Percentiles rank a stretch among this genome's conserved stretches.
These are phyloP conservation scores for Astrothelium macrocarpum DNA, from an alignment of 495 filamentous ascomycete species.

Conservation along the genomic window DNA sequence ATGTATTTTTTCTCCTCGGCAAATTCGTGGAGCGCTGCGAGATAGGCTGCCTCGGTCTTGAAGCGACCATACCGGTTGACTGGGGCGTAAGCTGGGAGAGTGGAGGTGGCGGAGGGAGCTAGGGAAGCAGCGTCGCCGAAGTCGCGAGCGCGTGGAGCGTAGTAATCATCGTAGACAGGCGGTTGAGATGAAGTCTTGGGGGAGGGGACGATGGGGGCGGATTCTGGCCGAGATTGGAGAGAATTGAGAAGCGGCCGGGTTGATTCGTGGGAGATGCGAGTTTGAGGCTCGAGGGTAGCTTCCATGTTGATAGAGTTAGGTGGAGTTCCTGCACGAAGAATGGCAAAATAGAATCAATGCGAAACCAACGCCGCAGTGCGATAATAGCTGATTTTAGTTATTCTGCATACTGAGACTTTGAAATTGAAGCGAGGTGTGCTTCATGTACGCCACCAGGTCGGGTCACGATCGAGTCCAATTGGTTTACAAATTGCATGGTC, in stretches of 20 bases:
- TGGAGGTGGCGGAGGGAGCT: neutral
- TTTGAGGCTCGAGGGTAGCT: neutral
- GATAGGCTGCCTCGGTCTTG: constrained; percentile 15
- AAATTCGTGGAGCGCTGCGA: constrained; percentile 16
- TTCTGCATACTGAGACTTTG: neutral
- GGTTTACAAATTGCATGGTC: neutral
- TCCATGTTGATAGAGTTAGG: neutral
- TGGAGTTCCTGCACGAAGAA: too few species aligned
- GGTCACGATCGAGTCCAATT: neutral
- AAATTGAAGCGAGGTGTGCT: neutral
- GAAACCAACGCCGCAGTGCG: too few species aligned
- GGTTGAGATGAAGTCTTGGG: neutral
- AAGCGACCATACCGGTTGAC: constrained; percentile 11
- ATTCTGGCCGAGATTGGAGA: neutral
- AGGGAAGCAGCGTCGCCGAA: neutral
- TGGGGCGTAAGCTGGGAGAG: neutral
- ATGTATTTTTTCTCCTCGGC: constrained; percentile 16
- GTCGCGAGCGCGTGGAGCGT: neutral
- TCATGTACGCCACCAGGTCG: neutral
- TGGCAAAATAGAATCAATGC: too few species aligned
- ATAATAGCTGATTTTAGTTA: too few species aligned
- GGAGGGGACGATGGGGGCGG: neutral
- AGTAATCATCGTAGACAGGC: neutral
- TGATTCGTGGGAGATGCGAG: neutral
- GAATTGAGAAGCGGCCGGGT: neutral